Evolutionary conservation across 2,329 filamentous ascomycete species (phyloP).

Genomic region (Trichoderma hamatum): DNA sequence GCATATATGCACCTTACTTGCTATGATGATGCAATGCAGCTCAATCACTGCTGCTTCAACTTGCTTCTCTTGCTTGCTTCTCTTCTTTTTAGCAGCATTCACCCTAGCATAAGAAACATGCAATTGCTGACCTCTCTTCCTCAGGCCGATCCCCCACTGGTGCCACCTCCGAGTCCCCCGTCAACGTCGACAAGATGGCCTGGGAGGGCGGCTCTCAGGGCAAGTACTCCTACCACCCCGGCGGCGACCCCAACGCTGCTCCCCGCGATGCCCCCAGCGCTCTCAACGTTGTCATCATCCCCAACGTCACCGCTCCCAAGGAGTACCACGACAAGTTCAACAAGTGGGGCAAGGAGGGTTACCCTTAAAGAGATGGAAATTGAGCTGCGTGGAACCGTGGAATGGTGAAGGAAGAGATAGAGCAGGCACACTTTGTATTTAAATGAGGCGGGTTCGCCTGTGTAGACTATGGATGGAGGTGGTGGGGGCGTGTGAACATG

Average conservation of each 20-base stretch:
- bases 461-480: conserved; percentile 24
- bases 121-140: neutral
- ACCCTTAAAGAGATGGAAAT: conserved; percentile 53
- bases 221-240: conserved; percentile 81
- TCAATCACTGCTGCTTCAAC: neutral
- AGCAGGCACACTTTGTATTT: conserved; percentile 16
- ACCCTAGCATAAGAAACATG: neutral
- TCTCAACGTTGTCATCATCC: conserved; percentile 91
- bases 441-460: conserved; percentile 12
- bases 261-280: conserved; percentile 93
- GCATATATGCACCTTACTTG: neutral
- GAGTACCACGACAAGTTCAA: conserved; percentile 96
- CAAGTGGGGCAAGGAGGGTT: conserved; percentile 99
- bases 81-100: neutral
- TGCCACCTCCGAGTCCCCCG: conserved; percentile 76
- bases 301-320: conserved; percentile 91
- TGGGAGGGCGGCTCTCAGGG: conserved; percentile 76
- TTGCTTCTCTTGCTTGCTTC: neutral
- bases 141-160: conserved; percentile 81
- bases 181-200: conserved; percentile 81
- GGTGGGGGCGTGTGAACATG: neutral
- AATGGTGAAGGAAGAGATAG: neutral
- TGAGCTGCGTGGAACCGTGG: neutral
- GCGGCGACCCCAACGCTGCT: conserved; percentile 73
- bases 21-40: conserved; percentile 1